Percentiles rank a stretch among this genome's conserved stretches.
phyloP scores from a whole-genome alignment of 306 rosid species.

The Trichosanthes cucumerina region DNA sequence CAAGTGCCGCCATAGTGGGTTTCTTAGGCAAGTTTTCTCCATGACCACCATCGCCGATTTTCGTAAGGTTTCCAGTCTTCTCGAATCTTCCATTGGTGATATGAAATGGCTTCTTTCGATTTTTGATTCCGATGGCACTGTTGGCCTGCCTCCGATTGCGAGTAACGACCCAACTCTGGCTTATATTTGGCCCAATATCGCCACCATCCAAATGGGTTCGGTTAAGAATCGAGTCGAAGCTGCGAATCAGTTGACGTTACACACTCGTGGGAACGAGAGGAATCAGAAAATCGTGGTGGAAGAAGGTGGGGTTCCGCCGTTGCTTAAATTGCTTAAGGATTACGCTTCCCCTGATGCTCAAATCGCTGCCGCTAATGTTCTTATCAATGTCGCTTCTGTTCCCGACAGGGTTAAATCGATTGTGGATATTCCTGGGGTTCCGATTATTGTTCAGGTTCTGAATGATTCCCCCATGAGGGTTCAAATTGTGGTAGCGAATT shows the following conservation, averaged over 20 bases:
- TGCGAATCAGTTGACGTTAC: conserved; percentile 35
- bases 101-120: conserved; percentile 62
- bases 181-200: conserved; percentile 65
- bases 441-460: conserved; percentile 51
- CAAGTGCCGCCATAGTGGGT: conserved; percentile 50
- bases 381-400: conserved; percentile 35
- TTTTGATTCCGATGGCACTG: conserved; percentile 44
- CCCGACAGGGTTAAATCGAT: conserved; percentile 28
- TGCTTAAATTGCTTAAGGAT: conserved; percentile 64
- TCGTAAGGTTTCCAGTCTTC: conserved; percentile 41
- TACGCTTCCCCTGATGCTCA: conserved; percentile 49
- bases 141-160: conserved; percentile 67
- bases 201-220: conserved; percentile 67
- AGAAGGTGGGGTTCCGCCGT: conserved; percentile 61
- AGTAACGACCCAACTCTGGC: conserved; percentile 72
- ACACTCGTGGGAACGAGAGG: conserved; percentile 45
- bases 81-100: conserved; percentile 67
- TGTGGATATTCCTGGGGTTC: conserved; percentile 31
- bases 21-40: conserved; percentile 61
- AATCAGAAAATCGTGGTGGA: conserved; percentile 66
- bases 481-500: conserved; percentile 46
- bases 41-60: conserved; percentile 58
- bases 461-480: conserved; percentile 47
- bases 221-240: conserved; percentile 57
- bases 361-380: conserved; percentile 59